Base-by-base conservation (phyloP, 202 grass and related monocot species). In the Setaria italica region DNA sequence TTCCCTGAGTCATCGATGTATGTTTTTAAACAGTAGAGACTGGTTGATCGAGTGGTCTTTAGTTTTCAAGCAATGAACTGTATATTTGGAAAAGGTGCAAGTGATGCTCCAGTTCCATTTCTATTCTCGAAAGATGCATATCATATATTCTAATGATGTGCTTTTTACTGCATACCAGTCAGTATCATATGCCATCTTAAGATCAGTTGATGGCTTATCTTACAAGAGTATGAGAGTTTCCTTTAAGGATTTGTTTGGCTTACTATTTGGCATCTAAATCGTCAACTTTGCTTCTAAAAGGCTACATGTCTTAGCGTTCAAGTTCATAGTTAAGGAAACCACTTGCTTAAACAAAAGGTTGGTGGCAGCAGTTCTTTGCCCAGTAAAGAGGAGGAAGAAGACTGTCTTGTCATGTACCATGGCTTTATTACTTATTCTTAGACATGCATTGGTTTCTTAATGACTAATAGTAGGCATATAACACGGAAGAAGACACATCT, bases 241-340 rank as follows among this genome's bases (percentile, higher is more conserved):
- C 76, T 81, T 85, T 2, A 76, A 80, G 46, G 30, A 46, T 77
- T 72, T 65, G 20, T 67, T 67, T 34, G 16, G 11, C 39, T 65
- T 81, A 72, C 45, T 64, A 72, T 81, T 81, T 84, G 81, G 47
- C 76, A 71, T 77, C 62, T 20, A 78, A 72, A 54, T 77, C 14
- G 62, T 82, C 78, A 85, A 67, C n/a, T 16, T 12, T 21, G 2
- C 41, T 49, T 83, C 57, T 41, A 67, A 73, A 86, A 78, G 84
- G 77, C 19, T 77, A 72, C n/a, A 2, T 85, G 57, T 45, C 78
- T 91, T 91, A 54, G 57, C 82, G 82, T 85, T 72, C 21, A 85
- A 91, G 81, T 88, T 41, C 72, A 46, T 60, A 41, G 20, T 67
- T 58, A 82, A 53, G 53, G 39, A 45, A 78, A 54, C 42, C 15